Evolutionary conservation across 2,329 filamentous ascomycete species (phyloP), one percentile per base, ranked within the genome.

Genomic region (Alternaria consortialis): DNA sequence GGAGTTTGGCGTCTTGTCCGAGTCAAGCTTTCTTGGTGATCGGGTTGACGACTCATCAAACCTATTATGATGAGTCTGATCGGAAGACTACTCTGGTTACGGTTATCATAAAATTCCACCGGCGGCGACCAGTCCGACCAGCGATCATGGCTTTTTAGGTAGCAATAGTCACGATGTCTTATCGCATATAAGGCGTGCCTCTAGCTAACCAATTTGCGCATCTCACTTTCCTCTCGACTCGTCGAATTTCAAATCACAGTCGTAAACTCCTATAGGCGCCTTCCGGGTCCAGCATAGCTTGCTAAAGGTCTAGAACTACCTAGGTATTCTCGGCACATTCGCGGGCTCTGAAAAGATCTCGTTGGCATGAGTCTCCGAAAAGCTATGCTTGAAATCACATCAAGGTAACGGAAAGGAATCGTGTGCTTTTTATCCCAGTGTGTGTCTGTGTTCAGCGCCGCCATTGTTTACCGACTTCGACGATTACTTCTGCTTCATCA

Each of bases 291-390:
- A 3, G 44, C 20, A 4, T 48, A 48, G 29, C 4, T 48, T 32
- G 20, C n/a, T 1, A 6, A 0, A 0, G 8, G 29, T 34, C 44
- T 48, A 48, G 44, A 48, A 17, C 1, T 3, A 20, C 20, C 20
- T 20, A 20, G 20, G 20, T 20, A 2, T 34, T 8, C 7, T 3
- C 1, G 7, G 29, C 0, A 0, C 3, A 1, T 34, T 1, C 17
- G 12, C 17, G 15, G 11, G 29, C 44, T 15, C 9, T 8, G 0
- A n/a, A 39, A 1, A 6, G 37, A 8, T 39, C 37, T 9, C 6
- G 15, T 4, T 5, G 7, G 6, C 15, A 17, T 9, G 2, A 5
- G 15, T 37, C 20, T 20, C 20, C 20, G 20, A 20, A 20, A 20
- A 20, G 20, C 20, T 20, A 20, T 20, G 20, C 20, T 20, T n/a